Percentiles rank a stretch among this genome's conserved stretches.
phyloP scores from a whole-genome alignment of 257 asterid genomes.

The Nicotiana knightiana region DNA sequence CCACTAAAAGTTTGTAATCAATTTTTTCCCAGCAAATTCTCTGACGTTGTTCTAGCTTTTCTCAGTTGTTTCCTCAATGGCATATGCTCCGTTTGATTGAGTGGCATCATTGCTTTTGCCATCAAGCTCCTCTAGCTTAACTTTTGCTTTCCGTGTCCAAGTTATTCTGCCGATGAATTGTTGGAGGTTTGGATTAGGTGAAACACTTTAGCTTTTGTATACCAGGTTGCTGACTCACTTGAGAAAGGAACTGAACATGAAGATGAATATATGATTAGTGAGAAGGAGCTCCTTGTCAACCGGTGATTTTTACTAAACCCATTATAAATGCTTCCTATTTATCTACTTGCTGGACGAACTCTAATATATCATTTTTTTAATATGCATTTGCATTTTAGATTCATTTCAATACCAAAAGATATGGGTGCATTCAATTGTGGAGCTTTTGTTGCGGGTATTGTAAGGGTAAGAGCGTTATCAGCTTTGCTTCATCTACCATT shows the following conservation, averaged over 20 bases:
- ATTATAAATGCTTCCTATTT: background rate
- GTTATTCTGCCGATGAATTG: background rate
- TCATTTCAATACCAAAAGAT: slow-evolving; percentile 88
- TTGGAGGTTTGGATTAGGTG: background rate
- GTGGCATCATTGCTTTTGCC: background rate
- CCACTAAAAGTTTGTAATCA: background rate
- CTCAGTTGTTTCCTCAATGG: background rate
- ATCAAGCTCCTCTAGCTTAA: background rate
- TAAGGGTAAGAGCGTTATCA: slow-evolving; percentile 42
- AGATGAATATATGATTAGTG: slow-evolving; percentile 97
- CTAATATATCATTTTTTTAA: slow-evolving; percentile 17
- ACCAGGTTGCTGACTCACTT: slow-evolving; percentile 87
- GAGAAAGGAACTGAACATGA: slow-evolving; percentile 98
- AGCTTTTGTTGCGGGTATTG: slow-evolving; percentile 96
- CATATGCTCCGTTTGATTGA: background rate
- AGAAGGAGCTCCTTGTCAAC: slow-evolving; percentile 90
- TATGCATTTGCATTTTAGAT: slow-evolving; percentile 32
- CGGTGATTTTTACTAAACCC: slow-evolving; percentile 35
- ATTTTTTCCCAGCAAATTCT: background rate
- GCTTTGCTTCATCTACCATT: background rate
- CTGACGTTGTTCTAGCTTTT: background rate
- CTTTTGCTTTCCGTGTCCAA: no score
- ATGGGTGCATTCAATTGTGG: slow-evolving; percentile 98
- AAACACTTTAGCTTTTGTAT: background rate
- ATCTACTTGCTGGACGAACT: background rate